Conservation (phyloP, 2,329 filamentous ascomycete genomes). For the Mollisiaceae sp. region DNA sequence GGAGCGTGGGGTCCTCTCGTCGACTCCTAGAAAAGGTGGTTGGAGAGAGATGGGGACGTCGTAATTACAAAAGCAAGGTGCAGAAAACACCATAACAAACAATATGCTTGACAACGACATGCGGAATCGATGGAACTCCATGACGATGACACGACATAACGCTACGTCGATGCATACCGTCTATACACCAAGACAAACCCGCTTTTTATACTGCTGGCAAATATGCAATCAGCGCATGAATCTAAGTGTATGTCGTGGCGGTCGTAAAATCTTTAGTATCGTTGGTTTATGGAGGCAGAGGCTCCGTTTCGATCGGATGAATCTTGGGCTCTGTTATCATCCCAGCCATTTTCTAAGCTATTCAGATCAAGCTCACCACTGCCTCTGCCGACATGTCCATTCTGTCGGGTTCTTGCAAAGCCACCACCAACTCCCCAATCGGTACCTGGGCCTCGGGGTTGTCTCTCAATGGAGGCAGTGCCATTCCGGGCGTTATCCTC, state of each 20-base stretch:
- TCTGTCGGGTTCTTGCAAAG: slow-evolving; percentile 60
- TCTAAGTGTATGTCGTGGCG: slow-evolving; percentile 38
- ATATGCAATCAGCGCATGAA: slow-evolving; percentile 25
- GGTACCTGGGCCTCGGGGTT: slow-evolving; percentile 61
- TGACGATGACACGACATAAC: slow-evolving; percentile 25
- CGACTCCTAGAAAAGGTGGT: slow-evolving; percentile 12
- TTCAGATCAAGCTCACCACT: slow-evolving; percentile 52
- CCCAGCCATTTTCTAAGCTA: slow-evolving; percentile 33
- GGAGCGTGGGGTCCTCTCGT: slow-evolving; percentile 30
- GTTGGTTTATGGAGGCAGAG: slow-evolving; percentile 26
- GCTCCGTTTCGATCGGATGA: slow-evolving; percentile 40
- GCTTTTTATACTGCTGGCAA: slow-evolving; percentile 27
- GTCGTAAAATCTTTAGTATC: slow-evolving; percentile 35
- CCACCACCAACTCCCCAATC: slow-evolving; percentile 62
- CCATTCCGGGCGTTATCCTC: slow-evolving; percentile 39
- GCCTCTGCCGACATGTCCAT: slow-evolving; percentile 65
- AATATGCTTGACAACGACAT: slow-evolving; percentile 20
- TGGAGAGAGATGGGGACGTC: slow-evolving; percentile 15
- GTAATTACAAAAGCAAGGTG: slow-evolving; percentile 35
- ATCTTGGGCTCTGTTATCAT: slow-evolving; percentile 41
- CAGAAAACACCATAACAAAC: slow-evolving; percentile 23
- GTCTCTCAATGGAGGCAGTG: slow-evolving; percentile 54
- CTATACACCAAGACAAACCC: slow-evolving; percentile 29
- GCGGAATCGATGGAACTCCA: slow-evolving; percentile 27
- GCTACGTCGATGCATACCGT: slow-evolving; percentile 25